Evolutionary conservation across 1,284 basidiomycete species (phyloP).

Genomic region (Mycena sp.): DNA sequence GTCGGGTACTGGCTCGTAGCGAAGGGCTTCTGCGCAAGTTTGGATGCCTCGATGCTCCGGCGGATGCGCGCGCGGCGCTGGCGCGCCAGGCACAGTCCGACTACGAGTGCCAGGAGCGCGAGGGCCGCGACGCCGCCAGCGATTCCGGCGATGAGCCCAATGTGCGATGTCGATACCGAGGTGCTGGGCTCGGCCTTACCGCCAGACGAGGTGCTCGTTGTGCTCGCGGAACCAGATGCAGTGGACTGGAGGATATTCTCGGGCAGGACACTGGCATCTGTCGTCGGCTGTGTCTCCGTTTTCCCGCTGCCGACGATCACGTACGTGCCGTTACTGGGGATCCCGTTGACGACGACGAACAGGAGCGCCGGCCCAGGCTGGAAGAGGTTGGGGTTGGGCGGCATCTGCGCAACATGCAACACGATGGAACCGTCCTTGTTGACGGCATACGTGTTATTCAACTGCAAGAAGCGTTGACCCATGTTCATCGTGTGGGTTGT

Average conservation of each 20-base stretch:
- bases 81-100: constrained; percentile 58
- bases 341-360: constrained; percentile 84
- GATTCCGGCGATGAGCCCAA: constrained; percentile 56
- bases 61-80: constrained; percentile 49
- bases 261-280: not conserved
- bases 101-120: constrained; percentile 57
- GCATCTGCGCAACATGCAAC: constrained; percentile 82
- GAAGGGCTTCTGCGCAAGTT: no score
- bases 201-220: no score
- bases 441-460: constrained; percentile 86
- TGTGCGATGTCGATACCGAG: constrained; percentile 49
- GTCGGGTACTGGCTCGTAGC: no score
- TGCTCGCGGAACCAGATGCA: no score
- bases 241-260: no score
- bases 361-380: constrained; percentile 89
- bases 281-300: not conserved
- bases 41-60: no score
- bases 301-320: constrained; percentile 86
- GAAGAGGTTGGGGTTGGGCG: constrained; percentile 86
- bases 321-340: constrained; percentile 82
- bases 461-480: constrained; percentile 82
- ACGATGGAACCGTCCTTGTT: constrained; percentile 76
- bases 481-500: constrained; percentile 98
- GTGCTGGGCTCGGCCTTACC: no score
- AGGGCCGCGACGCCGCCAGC: constrained; percentile 58